Percentiles rank a stretch among this genome's conserved stretches.
phyloP scores from a whole-genome alignment of 352 stramenopile genomes.

The Phytopythium vexans region DNA sequence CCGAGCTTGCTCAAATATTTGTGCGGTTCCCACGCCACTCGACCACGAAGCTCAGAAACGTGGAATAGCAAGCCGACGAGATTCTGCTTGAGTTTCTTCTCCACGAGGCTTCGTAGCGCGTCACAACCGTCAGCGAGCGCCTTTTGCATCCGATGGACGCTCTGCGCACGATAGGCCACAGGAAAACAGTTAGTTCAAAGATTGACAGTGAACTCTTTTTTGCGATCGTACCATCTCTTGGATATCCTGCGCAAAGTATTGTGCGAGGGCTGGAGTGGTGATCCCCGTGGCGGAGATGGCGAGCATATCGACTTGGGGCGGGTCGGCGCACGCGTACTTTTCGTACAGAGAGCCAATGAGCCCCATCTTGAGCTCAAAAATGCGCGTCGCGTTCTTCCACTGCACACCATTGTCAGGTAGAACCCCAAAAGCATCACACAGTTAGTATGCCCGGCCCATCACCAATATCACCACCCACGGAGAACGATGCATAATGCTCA shows the following conservation, averaged over 20 bases:
- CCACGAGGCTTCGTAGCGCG: constrained; percentile 23
- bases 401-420: not conserved
- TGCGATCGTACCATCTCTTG: constrained; percentile 60
- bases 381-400: constrained; percentile 75
- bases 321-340: constrained; percentile 63
- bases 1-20: constrained; percentile 35
- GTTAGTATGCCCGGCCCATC: not conserved
- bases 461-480: not conserved
- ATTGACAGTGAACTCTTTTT: not conserved
- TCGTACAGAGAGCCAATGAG: constrained; percentile 73
- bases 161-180: constrained; percentile 20
- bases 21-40: constrained; percentile 37
- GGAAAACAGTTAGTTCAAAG: not conserved
- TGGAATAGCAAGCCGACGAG: constrained; percentile 43
- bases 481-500: not conserved
- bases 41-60: constrained; percentile 50
- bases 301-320: constrained; percentile 76
- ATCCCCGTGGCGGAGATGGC: constrained; percentile 53
- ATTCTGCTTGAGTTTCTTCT: constrained; percentile 32
- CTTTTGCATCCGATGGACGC: constrained; percentile 59
- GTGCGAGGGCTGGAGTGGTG: constrained; percentile 52
- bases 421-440: too few relatives aligned
- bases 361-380: constrained; percentile 79
- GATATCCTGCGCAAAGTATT: constrained; percentile 84
- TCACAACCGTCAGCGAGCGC: constrained; percentile 39